Evolutionary conservation across 139 green algal species (phyloP).

Genomic region (Desmodesmus armatus): DNA sequence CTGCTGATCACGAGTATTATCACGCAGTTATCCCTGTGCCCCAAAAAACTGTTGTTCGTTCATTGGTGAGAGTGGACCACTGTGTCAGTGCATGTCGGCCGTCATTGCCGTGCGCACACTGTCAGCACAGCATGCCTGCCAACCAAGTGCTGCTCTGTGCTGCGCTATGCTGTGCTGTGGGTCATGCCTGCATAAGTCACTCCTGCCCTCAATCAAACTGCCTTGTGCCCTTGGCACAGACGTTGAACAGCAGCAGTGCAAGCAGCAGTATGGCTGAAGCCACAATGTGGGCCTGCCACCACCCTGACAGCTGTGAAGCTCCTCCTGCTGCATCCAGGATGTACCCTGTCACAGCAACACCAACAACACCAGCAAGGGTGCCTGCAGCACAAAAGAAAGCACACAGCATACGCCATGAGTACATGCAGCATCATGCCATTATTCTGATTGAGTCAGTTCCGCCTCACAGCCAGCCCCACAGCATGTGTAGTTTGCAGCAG

Average conservation of each 20-base stretch:
- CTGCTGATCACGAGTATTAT: too few species aligned
- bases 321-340: slow-evolving; percentile 84
- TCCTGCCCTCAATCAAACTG: slow-evolving; percentile 61
- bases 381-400: slow-evolving; percentile 54
- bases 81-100: too few species aligned
- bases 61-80: too few species aligned
- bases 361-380: slow-evolving; percentile 89
- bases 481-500: background rate
- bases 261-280: slow-evolving; percentile 68
- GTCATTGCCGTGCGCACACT: too few species aligned
- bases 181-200: background rate
- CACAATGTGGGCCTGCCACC: slow-evolving; percentile 76
- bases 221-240: slow-evolving; percentile 74
- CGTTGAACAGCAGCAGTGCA: slow-evolving; percentile 82
- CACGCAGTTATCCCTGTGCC: too few species aligned
- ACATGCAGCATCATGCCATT: too few species aligned
- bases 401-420: too few species aligned
- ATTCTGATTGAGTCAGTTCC: too few species aligned
- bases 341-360: slow-evolving; percentile 89
- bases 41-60: background rate
- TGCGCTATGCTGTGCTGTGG: background rate
- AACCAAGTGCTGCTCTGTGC: too few species aligned
- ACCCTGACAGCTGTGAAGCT: slow-evolving; percentile 65
- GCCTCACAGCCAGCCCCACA: background rate
- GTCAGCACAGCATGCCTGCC: too few species aligned